Evolutionary conservation across 768 basidiomycete species (phyloP), one percentile per base, ranked within the genome.

Genomic region (Mycena filopes): DNA sequence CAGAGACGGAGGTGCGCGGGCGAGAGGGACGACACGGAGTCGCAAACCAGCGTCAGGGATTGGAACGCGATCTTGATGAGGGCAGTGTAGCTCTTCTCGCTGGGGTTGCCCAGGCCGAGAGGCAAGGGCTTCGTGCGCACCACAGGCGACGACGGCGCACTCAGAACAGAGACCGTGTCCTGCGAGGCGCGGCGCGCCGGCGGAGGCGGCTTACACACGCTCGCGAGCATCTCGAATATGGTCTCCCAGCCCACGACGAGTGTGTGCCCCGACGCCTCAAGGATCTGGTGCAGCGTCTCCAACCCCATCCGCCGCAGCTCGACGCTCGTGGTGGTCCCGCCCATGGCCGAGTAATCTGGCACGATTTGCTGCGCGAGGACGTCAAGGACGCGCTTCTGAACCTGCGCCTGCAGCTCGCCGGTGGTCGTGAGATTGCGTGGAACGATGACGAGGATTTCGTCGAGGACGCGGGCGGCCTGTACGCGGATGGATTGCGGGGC

Each of bases 11-110:
- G 87, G 71, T 97, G 91, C 26, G 89, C 87, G 0, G 90, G 86
- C 0, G 92, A 90, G 20, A 99, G 85, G 2, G 87, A 86, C 1
- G 94, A 90, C 10, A 98, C 86, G 3, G 94, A 94, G 74, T 99
- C 97, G 76, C 95, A 98, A 23, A 98, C 95, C 11, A 99, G 80
- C 7, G 94, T 98, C 65, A 99, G 79, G 0, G 94, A 96, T 65
- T 96, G 94, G 79, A 98, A 99, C 0, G 95, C 95, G 43, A 96
- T 93, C 76, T 98, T 93, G 51, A 98, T 90, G 13, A 98, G 84
- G 0, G 86, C 81, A 1, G 85, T 85, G 65, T 92, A 91, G 56
- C 87, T 88, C 72, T 89, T 93, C 72, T 93, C 91, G 55, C 77
- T 85, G 5, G 86, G 79, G 68, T 84, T 83, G 0, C 88, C 86